phyloP scores from a whole-genome alignment of 176 grass and related monocot genomes.

The Ensete glaucum region DNA sequence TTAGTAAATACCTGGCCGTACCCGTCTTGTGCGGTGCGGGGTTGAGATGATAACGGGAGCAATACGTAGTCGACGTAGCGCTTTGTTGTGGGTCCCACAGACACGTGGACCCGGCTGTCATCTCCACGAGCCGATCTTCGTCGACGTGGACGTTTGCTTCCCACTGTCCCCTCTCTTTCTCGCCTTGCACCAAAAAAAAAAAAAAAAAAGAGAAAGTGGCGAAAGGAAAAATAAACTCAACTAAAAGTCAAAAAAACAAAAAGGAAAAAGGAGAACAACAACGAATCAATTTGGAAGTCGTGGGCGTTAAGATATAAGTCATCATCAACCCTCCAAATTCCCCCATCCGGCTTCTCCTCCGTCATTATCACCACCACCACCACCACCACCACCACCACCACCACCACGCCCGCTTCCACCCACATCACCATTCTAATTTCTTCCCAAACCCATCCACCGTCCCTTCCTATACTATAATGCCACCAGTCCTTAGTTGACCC shows the following conservation, averaged over 20 bases:
- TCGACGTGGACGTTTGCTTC: neutral
- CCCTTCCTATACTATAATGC: too few relatives aligned
- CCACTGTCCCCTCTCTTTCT: neutral
- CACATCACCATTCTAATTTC: neutral
- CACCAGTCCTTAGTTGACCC: neutral
- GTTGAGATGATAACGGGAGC: too few relatives aligned
- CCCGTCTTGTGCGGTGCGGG: too few relatives aligned
- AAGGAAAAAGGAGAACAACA: too few relatives aligned
- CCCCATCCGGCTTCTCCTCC: neutral
- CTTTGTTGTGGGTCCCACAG: too few relatives aligned
- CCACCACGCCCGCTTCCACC: conserved; percentile 28
- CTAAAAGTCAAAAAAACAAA: too few relatives aligned
- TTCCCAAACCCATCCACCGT: neutral
- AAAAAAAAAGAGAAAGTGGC: neutral
- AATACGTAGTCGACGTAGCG: neutral
- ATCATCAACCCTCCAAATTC: neutral
- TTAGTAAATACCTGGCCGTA: too few relatives aligned
- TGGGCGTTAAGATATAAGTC: neutral
- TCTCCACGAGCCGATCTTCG: neutral
- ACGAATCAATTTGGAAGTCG: neutral
- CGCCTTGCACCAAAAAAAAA: neutral
- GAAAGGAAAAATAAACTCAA: too few relatives aligned
- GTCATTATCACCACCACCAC: neutral
- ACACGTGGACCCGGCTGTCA: neutral
- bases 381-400: conserved; percentile 5